These are phyloP conservation scores for Pezicula rhizophila DNA, from an alignment of 2,329 filamentous ascomycete genomes.

Conservation along the genomic window DNA sequence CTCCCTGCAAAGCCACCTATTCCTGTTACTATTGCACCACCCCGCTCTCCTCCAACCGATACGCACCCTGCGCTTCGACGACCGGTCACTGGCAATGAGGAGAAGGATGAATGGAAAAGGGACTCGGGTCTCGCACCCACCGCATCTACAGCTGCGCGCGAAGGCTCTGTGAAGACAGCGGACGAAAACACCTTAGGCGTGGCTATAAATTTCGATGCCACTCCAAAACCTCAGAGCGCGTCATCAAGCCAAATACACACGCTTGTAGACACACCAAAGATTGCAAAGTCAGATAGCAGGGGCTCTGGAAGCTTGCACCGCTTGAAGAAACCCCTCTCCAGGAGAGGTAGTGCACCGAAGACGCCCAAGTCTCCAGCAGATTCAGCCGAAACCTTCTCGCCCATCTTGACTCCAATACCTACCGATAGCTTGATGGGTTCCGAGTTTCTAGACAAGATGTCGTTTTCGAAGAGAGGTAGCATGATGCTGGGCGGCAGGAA, in stretches of 20 bases:
- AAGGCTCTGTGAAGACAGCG: slow-evolving; percentile 31
- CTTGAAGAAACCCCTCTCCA: slow-evolving; percentile 15
- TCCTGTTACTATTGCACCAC: slow-evolving; percentile 30
- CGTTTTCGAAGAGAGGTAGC: slow-evolving; percentile 59
- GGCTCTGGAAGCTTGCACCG: slow-evolving; percentile 5
- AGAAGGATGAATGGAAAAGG: slow-evolving; percentile 41
- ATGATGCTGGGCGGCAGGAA: slow-evolving; percentile 51
- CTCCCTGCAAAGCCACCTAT: slow-evolving; percentile 52
- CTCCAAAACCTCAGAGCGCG: not conserved
- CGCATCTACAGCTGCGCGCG: slow-evolving; percentile 35
- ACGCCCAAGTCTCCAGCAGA: slow-evolving; percentile 3
- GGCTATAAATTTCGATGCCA: slow-evolving; percentile 19
- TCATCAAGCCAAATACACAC: not conserved
- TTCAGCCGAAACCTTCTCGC: slow-evolving; percentile 36
- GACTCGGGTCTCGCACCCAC: slow-evolving; percentile 49
- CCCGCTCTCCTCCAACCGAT: slow-evolving; percentile 20
- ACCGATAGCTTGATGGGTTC: slow-evolving; percentile 51
- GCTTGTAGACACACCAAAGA: slow-evolving; percentile 3
- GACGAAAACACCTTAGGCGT: slow-evolving; percentile 18
- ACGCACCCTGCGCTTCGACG: slow-evolving; percentile 24
- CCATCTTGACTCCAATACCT: slow-evolving; percentile 51
- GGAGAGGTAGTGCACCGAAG: slow-evolving; percentile 9
- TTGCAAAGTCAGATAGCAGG: slow-evolving; percentile 11
- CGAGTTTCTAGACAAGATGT: slow-evolving; percentile 48
- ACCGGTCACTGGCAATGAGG: slow-evolving; percentile 3